Evolutionary conservation across 805 yeast species (phyloP), one percentile per base, ranked within the genome.

Genomic region (Nakazawaea pomicola): DNA sequence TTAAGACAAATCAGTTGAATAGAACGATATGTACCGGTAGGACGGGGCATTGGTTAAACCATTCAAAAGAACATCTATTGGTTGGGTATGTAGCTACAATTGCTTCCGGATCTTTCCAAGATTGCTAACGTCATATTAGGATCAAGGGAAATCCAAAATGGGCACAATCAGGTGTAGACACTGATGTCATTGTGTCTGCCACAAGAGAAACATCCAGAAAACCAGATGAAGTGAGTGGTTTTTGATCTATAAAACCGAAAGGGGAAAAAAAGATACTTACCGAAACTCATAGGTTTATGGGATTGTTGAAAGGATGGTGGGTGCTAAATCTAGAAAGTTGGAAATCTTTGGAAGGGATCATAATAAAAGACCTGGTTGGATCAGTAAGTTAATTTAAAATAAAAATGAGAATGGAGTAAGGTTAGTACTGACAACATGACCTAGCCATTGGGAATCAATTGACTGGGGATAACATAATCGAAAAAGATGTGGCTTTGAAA

Each of bases 1-100:
- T 88, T 45, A 90, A 90, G 58, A 78, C 93, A 4, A 90, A 90
- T 58, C 97, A 91, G 57, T 62, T 91, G 46, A 77, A 82, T 16
- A 67, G 95, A 46, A 90, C 96, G 0, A 89, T 90, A 32, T 89
- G 95, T 45, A 91, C 98, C 0, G 98, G 98, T 1, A 67, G 97
- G 48, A 90, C 98, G 0, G 98, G 98, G 0, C 98, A 90, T 58
- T 90, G 98, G 98, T 68, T 90, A 40, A 90, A 90, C 56, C 98
- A 90, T 60, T 84, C 96, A 0, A 90, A 90, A 52, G 98, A 90
- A 58, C 97, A 90, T 57, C 65, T 88, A 33, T 61, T 90, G 4
- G 84, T 91, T 7, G 98, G 96, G 24, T 58, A 44, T 35, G 50
- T 45, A 27, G 1, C 1, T 4, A 2, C n/a, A n/a, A n/a, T n/a